These are phyloP conservation scores for Tanacetum coccineum DNA, from an alignment of 129 eudicot species.

Conservation along the genomic window DNA sequence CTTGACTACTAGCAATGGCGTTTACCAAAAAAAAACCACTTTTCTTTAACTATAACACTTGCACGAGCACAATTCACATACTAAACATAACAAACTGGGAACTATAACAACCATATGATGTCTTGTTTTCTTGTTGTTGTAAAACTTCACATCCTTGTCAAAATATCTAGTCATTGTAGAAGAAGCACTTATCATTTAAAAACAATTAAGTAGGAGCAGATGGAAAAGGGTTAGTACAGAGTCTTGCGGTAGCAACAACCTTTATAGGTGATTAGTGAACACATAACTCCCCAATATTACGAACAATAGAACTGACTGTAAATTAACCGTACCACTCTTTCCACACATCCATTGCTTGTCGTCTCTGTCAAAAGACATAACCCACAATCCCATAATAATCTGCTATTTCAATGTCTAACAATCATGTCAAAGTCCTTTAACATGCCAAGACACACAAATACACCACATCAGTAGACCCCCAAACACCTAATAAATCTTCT, in stretches of 20 bases:
- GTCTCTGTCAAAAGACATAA: slow-evolving; percentile 73
- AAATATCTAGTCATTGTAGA: not conserved
- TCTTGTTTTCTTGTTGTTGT: not conserved
- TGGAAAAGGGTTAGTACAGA: slow-evolving; percentile 25
- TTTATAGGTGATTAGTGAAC: slow-evolving; percentile 81
- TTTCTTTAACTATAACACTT: not conserved
- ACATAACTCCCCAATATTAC: slow-evolving; percentile 94
- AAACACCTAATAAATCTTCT: too few species aligned
- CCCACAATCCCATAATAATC: slow-evolving; percentile 8
- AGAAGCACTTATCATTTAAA: not conserved
- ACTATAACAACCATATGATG: not conserved
- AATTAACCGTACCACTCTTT: slow-evolving; percentile 57
- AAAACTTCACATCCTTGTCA: slow-evolving; percentile 2
- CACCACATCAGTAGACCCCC: too few species aligned
- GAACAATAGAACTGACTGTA: slow-evolving; percentile 85
- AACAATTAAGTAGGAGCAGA: not conserved
- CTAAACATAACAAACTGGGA: not conserved
- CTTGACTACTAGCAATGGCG: not conserved
- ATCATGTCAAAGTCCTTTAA: too few species aligned
- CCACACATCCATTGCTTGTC: slow-evolving; percentile 83
- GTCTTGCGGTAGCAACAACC: slow-evolving; percentile 74
- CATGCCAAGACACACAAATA: too few species aligned
- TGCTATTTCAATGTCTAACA: too few species aligned
- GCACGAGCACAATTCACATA: not conserved
- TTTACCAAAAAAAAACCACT: not conserved